Evolutionary conservation across 768 basidiomycete genomes (phyloP).

Genomic region (Termitomyces heimii): DNA sequence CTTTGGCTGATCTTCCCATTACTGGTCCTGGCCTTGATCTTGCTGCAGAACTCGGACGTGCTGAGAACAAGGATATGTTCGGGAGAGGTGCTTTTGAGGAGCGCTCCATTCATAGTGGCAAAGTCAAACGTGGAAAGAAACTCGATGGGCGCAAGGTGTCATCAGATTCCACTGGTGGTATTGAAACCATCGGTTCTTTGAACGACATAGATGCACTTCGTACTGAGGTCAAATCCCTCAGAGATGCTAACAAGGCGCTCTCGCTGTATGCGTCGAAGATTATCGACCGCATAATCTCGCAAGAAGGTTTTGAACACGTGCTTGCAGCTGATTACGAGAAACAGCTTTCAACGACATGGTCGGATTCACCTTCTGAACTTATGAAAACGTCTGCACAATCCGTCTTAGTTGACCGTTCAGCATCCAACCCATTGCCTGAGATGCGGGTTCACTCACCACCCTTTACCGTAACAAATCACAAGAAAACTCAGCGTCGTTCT

Average conservation of each 20-base stretch:
- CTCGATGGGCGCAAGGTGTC: constrained; percentile 33
- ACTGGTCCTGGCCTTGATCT: constrained; percentile 87
- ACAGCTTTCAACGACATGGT: constrained; percentile 35
- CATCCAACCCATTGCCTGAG: constrained; percentile 27
- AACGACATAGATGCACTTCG: constrained; percentile 73
- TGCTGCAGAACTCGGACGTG: constrained; percentile 87
- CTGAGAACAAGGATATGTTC: constrained; percentile 81
- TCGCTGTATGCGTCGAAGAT: constrained; percentile 97
- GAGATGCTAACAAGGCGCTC: constrained; percentile 93
- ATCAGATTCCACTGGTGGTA: constrained; percentile 25
- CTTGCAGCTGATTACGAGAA: constrained; percentile 88
- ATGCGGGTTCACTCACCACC: constrained; percentile 18
- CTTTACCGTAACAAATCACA: constrained; percentile 24
- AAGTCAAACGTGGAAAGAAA: constrained; percentile 45
- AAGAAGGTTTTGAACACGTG: constrained; percentile 96
- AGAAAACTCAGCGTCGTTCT: constrained; percentile 62
- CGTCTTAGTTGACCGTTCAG: constrained; percentile 41
- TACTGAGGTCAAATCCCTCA: constrained; percentile 85
- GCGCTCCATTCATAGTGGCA: constrained; percentile 34
- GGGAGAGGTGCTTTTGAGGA: constrained; percentile 49
- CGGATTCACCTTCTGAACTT: constrained; percentile 22
- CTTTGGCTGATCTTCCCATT: constrained; percentile 81
- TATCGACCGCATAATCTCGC: constrained; percentile 92
- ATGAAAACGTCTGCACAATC: constrained; percentile 60
- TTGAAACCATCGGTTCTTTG: constrained; percentile 36